These are phyloP conservation scores for Penicillium sp. DNA, from an alignment of 2,329 filamentous ascomycete genomes.

Conservation along the genomic window DNA sequence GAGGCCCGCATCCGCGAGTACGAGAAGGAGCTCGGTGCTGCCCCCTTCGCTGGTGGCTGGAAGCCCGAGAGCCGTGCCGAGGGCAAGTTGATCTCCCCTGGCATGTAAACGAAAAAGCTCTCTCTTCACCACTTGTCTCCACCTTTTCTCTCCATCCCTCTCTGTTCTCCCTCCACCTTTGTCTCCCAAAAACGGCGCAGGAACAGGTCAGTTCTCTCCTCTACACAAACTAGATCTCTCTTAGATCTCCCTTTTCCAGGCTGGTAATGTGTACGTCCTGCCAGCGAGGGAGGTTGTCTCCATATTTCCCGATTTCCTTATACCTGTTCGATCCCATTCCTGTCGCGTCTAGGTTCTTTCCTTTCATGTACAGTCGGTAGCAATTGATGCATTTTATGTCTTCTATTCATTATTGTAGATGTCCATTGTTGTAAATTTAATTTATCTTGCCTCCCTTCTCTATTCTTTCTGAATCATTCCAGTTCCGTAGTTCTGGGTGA, in stretches of 20 bases:
- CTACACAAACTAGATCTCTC: constrained; percentile 18
- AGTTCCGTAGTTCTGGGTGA: background rate
- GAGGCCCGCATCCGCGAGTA: constrained; percentile 87
- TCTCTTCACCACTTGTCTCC: constrained; percentile 29
- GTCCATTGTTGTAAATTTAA: background rate
- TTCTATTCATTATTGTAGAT: background rate
- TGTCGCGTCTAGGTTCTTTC: constrained; percentile 27
- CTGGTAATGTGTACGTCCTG: constrained; percentile 16
- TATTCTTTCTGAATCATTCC: background rate
- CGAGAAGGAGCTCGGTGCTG: constrained; percentile 68
- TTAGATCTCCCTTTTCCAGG: constrained; percentile 11
- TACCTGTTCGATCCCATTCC: constrained; percentile 25
- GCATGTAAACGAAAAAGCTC: constrained; percentile 64
- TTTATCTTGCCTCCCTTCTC: no score
- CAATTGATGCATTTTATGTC: constrained; percentile 30
- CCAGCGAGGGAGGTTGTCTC: constrained; percentile 19
- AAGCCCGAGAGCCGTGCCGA: constrained; percentile 69
- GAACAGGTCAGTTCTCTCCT: constrained; percentile 13
- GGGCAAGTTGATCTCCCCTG: constrained; percentile 83
- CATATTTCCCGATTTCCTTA: constrained; percentile 19
- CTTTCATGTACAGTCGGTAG: constrained; percentile 30
- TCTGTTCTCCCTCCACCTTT: constrained; percentile 7
- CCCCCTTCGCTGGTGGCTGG: constrained; percentile 86
- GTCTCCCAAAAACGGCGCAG: constrained; percentile 19
- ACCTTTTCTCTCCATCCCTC: background rate